Percentiles rank a stretch among this genome's conserved stretches.
phyloP scores from a whole-genome alignment of 495 filamentous ascomycete species.

The Beverwykella pulmonaria region DNA sequence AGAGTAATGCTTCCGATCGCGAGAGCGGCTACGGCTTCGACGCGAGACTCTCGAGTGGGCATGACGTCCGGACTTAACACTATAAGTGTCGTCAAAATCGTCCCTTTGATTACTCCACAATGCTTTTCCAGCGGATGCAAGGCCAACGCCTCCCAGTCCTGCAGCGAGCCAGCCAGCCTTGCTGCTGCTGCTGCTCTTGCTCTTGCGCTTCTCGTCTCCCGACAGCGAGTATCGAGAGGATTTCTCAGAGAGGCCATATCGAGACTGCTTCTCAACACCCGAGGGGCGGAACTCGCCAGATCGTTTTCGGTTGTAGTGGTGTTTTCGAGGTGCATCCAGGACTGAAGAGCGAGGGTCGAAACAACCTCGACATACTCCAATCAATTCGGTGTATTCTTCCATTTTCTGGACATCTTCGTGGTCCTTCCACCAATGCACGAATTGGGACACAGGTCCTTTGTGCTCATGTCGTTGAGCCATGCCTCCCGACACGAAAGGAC shows the following conservation, averaged over 20 bases:
- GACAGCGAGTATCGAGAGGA: slow-evolving; percentile 54
- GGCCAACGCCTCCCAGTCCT: slow-evolving; percentile 53
- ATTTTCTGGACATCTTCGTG: slow-evolving; percentile 68
- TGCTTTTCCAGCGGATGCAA: slow-evolving; percentile 54
- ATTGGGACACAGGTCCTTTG: slow-evolving; percentile 57
- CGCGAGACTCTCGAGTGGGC: slow-evolving; percentile 45
- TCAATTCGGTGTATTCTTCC: slow-evolving; percentile 73
- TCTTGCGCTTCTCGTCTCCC: slow-evolving; percentile 50
- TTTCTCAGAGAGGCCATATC: slow-evolving; percentile 30
- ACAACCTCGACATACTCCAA: slow-evolving; percentile 69
- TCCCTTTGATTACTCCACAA: slow-evolving; percentile 51
- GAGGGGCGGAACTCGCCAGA: slow-evolving; percentile 37
- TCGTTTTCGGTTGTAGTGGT: slow-evolving; percentile 54
- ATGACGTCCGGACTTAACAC: slow-evolving; percentile 54
- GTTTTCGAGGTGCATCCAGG: slow-evolving; percentile 66
- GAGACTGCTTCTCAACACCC: slow-evolving; percentile 38
- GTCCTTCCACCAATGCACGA: slow-evolving; percentile 68
- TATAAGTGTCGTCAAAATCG: slow-evolving; percentile 66
- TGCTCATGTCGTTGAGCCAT: slow-evolving; percentile 43
- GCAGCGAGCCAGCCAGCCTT: slow-evolving; percentile 56
- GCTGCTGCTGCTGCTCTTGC: slow-evolving; percentile 50
- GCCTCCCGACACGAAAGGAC: slow-evolving; percentile 26
- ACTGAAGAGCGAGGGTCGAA: slow-evolving; percentile 65
- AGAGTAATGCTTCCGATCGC: slow-evolving; percentile 47
- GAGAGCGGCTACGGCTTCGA: slow-evolving; percentile 42